Conservation (phyloP, 257 asterid species). For the Vinca minor region DNA sequence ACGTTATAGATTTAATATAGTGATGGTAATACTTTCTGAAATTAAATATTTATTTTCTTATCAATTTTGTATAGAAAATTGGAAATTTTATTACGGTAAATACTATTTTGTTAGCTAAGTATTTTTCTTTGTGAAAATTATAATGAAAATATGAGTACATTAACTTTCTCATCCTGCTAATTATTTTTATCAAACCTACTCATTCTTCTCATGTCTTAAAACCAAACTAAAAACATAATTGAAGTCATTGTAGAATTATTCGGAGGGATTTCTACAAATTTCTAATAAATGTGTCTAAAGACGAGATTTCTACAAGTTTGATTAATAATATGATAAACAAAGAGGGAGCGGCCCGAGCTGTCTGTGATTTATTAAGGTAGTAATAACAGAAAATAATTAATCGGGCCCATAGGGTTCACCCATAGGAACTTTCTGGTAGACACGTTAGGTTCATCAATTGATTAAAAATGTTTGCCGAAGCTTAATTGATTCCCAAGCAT, state of each 20-base stretch:
- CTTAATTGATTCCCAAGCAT: constrained; percentile 1
- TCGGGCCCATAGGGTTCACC: neutral
- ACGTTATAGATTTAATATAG: too few relatives aligned
- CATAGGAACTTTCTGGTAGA: neutral
- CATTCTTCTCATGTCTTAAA: neutral
- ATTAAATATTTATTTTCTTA: too few relatives aligned
- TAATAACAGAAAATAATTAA: constrained; percentile 11
- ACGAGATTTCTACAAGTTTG: neutral
- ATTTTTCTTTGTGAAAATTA: too few relatives aligned
- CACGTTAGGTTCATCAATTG: constrained; percentile 6
- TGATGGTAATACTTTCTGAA: too few relatives aligned
- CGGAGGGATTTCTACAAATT: too few relatives aligned
- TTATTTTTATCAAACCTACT: neutral
- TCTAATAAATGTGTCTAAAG: neutral
- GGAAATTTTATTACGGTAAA: too few relatives aligned
- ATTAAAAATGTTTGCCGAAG: neutral
- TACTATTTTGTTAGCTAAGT: too few relatives aligned
- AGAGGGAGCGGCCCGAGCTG: too few relatives aligned
- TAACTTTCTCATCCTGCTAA: neutral
- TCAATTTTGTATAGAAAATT: too few relatives aligned
- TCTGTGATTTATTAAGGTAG: neutral
- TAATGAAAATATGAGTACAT: neutral
- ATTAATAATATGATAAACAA: too few relatives aligned
- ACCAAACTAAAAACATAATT: too few relatives aligned
- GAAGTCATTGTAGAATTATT: neutral